Percentiles rank a stretch among this genome's conserved stretches.
phyloP scores from a whole-genome alignment of 371 early-diverging fungal species.

The Rhizopus sp. region DNA sequence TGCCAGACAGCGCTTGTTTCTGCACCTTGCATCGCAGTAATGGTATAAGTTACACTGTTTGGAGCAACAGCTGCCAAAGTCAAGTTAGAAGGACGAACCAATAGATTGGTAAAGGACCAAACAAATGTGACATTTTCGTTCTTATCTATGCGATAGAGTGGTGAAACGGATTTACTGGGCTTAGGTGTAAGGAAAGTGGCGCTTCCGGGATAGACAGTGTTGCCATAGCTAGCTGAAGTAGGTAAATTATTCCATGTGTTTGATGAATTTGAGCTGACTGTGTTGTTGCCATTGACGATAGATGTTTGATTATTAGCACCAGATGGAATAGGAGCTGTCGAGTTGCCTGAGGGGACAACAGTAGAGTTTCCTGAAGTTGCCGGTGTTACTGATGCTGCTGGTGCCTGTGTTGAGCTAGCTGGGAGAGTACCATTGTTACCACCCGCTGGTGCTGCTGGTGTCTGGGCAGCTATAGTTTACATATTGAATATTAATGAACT shows the following conservation, averaged over 20 bases:
- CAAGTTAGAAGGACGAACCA: constrained; percentile 43
- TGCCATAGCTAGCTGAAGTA: constrained; percentile 42
- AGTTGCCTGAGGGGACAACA: constrained; percentile 1
- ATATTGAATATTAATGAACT: neutral
- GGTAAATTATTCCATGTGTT: constrained; percentile 33
- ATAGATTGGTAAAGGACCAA: constrained; percentile 42
- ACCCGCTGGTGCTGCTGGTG: neutral
- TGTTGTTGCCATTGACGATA: neutral
- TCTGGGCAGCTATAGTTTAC: neutral
- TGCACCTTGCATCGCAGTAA: constrained; percentile 34
- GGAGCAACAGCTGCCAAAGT: constrained; percentile 51
- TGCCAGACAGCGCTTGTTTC: constrained; percentile 52
- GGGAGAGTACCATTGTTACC: neutral
- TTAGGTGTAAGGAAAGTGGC: constrained; percentile 44
- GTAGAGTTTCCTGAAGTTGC: neutral
- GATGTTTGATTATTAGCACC: neutral
- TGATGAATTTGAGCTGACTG: neutral
- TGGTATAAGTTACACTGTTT: constrained; percentile 41
- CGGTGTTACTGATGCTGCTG: constrained; percentile 4
- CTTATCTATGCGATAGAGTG: constrained; percentile 41
- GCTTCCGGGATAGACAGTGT: constrained; percentile 37
- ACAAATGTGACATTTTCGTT: constrained; percentile 50
- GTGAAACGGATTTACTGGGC: constrained; percentile 43
- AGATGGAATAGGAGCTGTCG: neutral
- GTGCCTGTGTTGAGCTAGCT: constrained; percentile 4